phyloP scores from a whole-genome alignment of 176 grass and related monocot genomes.

The Hordeum vulgare region MorexV3_pseudomolecules_assembly NC_058523.1:453554331-453554830 shows the following conservation, averaged over 20 bases:
- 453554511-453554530: not conserved
- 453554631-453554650: slow-evolving; percentile 72
- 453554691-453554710: not conserved
- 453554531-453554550: not conserved
- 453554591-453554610: slow-evolving; percentile 96
- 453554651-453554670: slow-evolving; percentile 91
- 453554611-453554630: slow-evolving; percentile 99
- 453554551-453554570: not conserved
- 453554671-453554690: not conserved
- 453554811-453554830: slow-evolving; percentile 90
- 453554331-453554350: slow-evolving; percentile 31
- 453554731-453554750: not conserved
- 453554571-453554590: slow-evolving; percentile 36
- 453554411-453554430: slow-evolving; percentile 28
- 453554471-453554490: slow-evolving; percentile 22
- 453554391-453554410: not conserved
- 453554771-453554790: slow-evolving; percentile 66
- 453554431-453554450: slow-evolving; percentile 38
- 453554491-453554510: slow-evolving; percentile 14
- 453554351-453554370: slow-evolving; percentile 17
- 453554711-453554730: not conserved
- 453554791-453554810: slow-evolving; percentile 61
- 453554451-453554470: slow-evolving; percentile 16
- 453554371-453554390: not conserved
- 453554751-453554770: slow-evolving; percentile 80